These are phyloP conservation scores for Pseudopithomyces maydicus DNA, from an alignment of 2,329 filamentous ascomycete genomes.

Conservation along the genomic window DNA sequence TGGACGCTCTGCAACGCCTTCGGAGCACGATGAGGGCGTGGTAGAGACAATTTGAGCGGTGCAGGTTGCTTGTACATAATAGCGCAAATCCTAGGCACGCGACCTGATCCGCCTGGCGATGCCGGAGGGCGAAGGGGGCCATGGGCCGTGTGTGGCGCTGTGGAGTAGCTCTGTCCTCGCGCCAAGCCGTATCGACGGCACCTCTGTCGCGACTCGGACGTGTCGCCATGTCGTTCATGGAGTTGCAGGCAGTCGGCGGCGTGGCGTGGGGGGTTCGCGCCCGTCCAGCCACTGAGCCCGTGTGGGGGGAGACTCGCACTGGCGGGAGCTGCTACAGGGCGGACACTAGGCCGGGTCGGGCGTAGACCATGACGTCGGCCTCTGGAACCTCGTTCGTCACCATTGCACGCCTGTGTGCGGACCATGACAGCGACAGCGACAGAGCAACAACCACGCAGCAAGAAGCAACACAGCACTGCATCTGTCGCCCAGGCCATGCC, in stretches of 20 bases:
- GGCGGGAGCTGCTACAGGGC: neutral
- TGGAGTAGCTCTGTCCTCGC: neutral
- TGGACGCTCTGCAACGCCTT: neutral
- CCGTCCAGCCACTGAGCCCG: neutral
- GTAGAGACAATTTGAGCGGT: neutral
- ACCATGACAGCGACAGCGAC: neutral
- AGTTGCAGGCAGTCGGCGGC: neutral
- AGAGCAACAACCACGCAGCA: too few relatives aligned
- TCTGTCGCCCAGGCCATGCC: neutral
- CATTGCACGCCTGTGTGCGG: slow-evolving; percentile 3
- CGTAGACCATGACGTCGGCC: slow-evolving; percentile 11
- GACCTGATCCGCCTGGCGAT: neutral
- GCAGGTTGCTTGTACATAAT: neutral
- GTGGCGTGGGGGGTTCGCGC: neutral
- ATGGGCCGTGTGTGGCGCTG: neutral
- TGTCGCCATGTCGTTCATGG: neutral
- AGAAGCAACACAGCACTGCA: too few relatives aligned
- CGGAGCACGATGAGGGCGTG: neutral
- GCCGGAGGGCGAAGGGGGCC: too few relatives aligned
- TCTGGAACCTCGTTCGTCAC: slow-evolving; percentile 6
- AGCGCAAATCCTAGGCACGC: neutral
- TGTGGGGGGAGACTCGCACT: neutral
- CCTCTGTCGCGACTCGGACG: neutral
- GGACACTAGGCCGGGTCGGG: neutral
- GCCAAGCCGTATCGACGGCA: neutral